Base-by-base conservation (phyloP, 73 alveolate genomes). In the Paramecium pentaurelia region DNA sequence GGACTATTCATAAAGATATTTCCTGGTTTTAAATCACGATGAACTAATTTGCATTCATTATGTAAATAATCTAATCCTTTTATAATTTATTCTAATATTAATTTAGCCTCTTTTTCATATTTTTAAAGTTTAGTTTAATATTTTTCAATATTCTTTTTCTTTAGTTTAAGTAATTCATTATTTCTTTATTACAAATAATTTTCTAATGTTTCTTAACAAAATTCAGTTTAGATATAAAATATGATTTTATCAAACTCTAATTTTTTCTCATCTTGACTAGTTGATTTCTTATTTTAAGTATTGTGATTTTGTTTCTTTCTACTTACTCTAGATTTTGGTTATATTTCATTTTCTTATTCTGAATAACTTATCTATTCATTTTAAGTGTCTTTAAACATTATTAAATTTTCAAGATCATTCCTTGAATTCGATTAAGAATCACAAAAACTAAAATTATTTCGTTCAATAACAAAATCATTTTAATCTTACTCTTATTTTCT, bases 21-120 rank as follows among this genome's bases (percentile, higher is more conserved):
- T n/a, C 86, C 88, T 6, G 93, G 93, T 68, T 87, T 87, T 6
- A 87, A 38, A 68, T 87, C 93, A 34, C 93, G 70, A 60, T 87
- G 93, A 34, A 87, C 93, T 64, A 87, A 44, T 68, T 68, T 87
- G 54, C 93, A 87, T 47, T 64, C 59, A 38, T 87, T 73, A 44
- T 87, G 93, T 14, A 87, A 64, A 64, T 87, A 77, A 51, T 37
- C 60, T 44, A 87, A 87, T 87, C 93, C 93, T 60, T 87, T 60
- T 36, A 64, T 68, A 14, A 87, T 64, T 87, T 87, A 58, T 2
- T 68, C 71, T 36, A 87, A 60, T 42, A 87, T 87, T 14, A 42
- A 37, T 8, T 49, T 60, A n/a, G 93, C 87, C 49, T 87, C 77
- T 64, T 64, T 73, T 28, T 87, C 86, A 49, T 60, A 87, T 16